phyloP scores from a whole-genome alignment of 202 grass and related monocot species.

The Miscanthus sacchariflorus region DNA sequence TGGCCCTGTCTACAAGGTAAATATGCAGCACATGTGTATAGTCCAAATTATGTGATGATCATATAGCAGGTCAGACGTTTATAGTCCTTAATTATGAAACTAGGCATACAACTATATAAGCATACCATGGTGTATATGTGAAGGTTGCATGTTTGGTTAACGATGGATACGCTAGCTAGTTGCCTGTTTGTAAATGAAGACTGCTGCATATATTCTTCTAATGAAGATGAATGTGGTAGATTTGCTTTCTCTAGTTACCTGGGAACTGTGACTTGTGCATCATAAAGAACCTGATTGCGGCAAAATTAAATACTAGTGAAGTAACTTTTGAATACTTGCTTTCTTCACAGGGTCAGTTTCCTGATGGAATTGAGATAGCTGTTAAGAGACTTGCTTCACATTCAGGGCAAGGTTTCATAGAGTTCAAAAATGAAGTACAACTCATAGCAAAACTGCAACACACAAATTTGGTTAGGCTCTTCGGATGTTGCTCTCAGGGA shows the following conservation, averaged over 20 bases:
- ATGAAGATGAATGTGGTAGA: background rate
- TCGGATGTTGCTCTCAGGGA: constrained; percentile 66
- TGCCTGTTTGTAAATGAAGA: background rate
- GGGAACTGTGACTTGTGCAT: background rate
- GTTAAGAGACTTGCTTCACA: constrained; percentile 64
- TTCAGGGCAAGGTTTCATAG: constrained; percentile 61
- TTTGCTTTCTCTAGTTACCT: background rate
- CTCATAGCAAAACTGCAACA: constrained; percentile 75
- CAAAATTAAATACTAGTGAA: background rate
- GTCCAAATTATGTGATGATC: background rate
- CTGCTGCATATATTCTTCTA: background rate
- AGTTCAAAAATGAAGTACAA: constrained; percentile 72
- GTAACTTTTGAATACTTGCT: background rate
- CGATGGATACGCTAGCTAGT: background rate
- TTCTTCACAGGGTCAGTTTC: constrained; percentile 48
- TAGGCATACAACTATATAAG: too few relatives aligned
- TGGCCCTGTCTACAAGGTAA: constrained; percentile 69
- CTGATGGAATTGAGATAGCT: constrained; percentile 50
- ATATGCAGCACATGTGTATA: background rate
- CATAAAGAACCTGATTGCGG: background rate
- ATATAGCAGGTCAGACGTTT: too few relatives aligned
- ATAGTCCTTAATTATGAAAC: too few relatives aligned
- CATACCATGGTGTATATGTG: background rate
- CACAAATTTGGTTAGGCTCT: constrained; percentile 63
- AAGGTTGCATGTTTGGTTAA: background rate